Base-by-base conservation (phyloP, 2,329 filamentous ascomycete genomes). In the Thermomyces lanuginosus region DNA sequence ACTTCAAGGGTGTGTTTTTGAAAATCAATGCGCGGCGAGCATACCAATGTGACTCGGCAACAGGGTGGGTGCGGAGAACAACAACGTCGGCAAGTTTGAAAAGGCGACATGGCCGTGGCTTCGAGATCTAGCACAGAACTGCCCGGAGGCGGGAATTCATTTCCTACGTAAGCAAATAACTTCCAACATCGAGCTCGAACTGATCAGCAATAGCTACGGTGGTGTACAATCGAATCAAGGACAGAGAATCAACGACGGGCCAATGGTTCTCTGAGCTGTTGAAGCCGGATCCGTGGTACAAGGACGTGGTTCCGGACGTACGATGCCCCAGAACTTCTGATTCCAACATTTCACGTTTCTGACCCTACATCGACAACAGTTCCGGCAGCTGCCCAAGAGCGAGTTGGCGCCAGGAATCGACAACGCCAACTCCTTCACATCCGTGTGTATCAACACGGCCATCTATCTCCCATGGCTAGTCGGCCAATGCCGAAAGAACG, bases 391-490 rank as follows among this genome's bases (percentile, higher is more conserved):
- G 3, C 45, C 63, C 4, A 49, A 63, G 6, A 33, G 44, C 6
- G 63, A 76, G 38, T 56, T 92, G 1, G 67, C 70, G 0, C 41
- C 57, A 0, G 78, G 68, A 10, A 67, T 75, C 28, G 74, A 82
- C 33, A 76, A 75, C 7, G 83, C 72, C 13, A 78, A 70, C 26
- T 61, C 66, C 29, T 92, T 89, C 51, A 81, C 70, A 5, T 86
- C 79, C 1, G 74, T 92, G 21, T 93, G 84, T 55, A 86, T 93
- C 49, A 93, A 95, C 56, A 80, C 80, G 0, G 71, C 78, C 21
- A 56, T 93, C 31, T 95, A 93, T 54, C 69, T 93, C 2, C 72
- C 80, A 3, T 93, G 79, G 71, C 72, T 95, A 0, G 60, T 79
- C 0, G 77, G 79, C 1, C 75, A 89, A 55, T 91, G 81, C 48